Evolutionary conservation across 2,329 filamentous ascomycete species (phyloP).

Genomic region (Mycogone perniciosa): DNA sequence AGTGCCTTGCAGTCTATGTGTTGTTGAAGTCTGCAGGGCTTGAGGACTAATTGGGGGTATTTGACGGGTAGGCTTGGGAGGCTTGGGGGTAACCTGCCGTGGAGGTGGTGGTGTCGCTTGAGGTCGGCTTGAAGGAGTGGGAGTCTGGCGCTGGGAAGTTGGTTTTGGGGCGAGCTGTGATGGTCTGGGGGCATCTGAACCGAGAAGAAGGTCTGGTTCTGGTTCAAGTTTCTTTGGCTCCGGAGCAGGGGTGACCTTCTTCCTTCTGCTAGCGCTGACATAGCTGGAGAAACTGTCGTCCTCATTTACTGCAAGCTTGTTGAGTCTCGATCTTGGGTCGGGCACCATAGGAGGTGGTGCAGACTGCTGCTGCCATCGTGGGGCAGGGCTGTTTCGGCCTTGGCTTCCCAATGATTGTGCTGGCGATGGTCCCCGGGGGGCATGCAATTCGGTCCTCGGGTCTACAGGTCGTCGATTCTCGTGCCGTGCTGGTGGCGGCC

Average conservation of each 20-base stretch:
- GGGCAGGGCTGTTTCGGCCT: conserved; percentile 40
- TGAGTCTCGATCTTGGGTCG: conserved; percentile 50
- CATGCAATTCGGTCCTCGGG: conserved; percentile 23
- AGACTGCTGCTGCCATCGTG: conserved; percentile 53
- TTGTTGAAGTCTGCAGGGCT: conserved; percentile 68
- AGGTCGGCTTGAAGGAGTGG: conserved; percentile 31
- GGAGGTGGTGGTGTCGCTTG: conserved; percentile 26
- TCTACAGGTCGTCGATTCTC: conserved; percentile 23
- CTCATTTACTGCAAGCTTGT: conserved; percentile 68
- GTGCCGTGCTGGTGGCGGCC: conserved; percentile 39
- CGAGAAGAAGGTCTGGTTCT: conserved; percentile 60
- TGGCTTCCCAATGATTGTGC: conserved; percentile 38
- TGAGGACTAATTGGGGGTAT: conserved; percentile 63
- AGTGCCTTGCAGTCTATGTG: conserved; percentile 72
- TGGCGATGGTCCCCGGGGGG: conserved; percentile 45
- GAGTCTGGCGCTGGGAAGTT: conserved; percentile 27
- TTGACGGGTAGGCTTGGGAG: conserved; percentile 47
- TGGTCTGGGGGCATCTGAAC: conserved; percentile 31
- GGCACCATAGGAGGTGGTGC: conserved; percentile 30
- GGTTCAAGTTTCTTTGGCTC: conserved; percentile 32
- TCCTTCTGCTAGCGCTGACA: conserved; percentile 77
- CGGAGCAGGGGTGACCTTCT: conserved; percentile 53
- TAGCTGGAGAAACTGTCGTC: conserved; percentile 72
- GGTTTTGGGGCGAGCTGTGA: conserved; percentile 31
- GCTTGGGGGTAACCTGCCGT: conserved; percentile 38